Evolutionary conservation across 225 moss, liverwort and hornwort species (phyloP).

Genomic region (Neckera pumila): DNA sequence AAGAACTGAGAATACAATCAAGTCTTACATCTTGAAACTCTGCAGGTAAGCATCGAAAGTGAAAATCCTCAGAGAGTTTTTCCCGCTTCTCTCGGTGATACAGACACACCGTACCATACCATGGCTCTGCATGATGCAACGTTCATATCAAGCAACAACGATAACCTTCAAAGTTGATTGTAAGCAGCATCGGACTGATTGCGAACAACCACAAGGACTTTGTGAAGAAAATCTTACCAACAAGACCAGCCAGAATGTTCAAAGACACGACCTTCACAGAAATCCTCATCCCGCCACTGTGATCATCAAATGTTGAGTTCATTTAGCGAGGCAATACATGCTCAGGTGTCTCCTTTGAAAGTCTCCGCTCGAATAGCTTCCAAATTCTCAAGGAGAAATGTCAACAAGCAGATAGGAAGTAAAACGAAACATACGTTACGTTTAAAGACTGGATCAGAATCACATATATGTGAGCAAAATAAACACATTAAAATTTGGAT

Average conservation of each 20-base stretch:
- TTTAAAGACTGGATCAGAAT: not conserved
- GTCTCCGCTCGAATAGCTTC: not conserved
- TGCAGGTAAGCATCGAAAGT: slow-evolving; percentile 83
- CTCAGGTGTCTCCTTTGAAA: not conserved
- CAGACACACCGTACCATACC: slow-evolving; percentile 90
- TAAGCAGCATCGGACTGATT: not conserved
- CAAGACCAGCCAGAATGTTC: slow-evolving; percentile 88
- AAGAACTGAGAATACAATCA: not conserved
- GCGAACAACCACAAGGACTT: not conserved
- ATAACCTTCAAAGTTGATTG: not conserved
- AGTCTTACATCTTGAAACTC: slow-evolving; percentile 91
- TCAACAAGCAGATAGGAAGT: not conserved
- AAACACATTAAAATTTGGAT: not conserved
- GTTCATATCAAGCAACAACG: not conserved
- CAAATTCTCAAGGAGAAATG: not conserved
- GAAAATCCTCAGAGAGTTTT: slow-evolving; percentile 96
- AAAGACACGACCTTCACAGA: slow-evolving; percentile 88
- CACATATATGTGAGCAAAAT: not conserved
- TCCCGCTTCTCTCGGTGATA: slow-evolving; percentile 97
- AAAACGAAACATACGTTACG: not conserved
- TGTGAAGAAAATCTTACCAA: slow-evolving; percentile 45
- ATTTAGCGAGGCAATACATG: not conserved
- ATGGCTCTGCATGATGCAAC: slow-evolving; percentile 60
- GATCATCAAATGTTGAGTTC: slow-evolving; percentile 9
- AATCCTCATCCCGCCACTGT: slow-evolving; percentile 78